A percentile compares a stretch with the other conserved stretches of the same genome.
Evolutionary conservation across 257 asterid genomes (phyloP).

Genomic region (Salvia rosmarinus): DNA sequence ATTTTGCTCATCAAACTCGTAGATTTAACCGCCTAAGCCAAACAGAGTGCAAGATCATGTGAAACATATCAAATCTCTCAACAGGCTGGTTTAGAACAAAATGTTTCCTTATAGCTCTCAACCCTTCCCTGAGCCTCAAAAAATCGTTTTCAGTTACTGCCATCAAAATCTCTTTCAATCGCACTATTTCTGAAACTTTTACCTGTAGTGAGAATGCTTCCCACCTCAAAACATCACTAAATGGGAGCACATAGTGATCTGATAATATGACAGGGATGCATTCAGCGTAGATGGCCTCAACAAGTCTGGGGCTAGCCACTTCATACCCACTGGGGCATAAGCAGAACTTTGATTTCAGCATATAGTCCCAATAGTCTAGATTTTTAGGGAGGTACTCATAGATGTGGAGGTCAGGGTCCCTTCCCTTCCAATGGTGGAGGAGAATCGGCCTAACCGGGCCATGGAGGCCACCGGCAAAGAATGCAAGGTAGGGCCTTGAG

Average conservation of each 20-base stretch:
- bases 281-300: conserved; percentile 83
- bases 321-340: conserved; percentile 92
- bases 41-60: conserved; percentile 84
- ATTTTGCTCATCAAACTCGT: conserved; percentile 30
- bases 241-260: conserved; percentile 72
- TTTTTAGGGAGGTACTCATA: conserved; percentile 59
- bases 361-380: conserved; percentile 53
- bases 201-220: conserved; percentile 77
- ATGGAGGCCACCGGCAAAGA: conserved; percentile 93
- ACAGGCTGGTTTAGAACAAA: conserved; percentile 70
- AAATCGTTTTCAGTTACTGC: conserved; percentile 51
- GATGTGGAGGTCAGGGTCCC: conserved; percentile 62
- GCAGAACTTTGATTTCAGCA: conserved; percentile 74
- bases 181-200: conserved; percentile 56
- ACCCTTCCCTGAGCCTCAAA: conserved; percentile 59
- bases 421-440: conserved; percentile 67
- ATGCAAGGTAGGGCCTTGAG: conserved; percentile 68
- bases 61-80: conserved; percentile 71
- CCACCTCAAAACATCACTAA: conserved; percentile 88
- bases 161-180: conserved; percentile 64
- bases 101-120: conserved; percentile 75
- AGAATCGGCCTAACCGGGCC: conserved; percentile 80
- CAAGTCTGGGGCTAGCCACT: conserved; percentile 94
- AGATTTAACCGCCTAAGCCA: conserved; percentile 88
- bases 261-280: conserved; percentile 88